Percentiles rank a stretch among this genome's conserved stretches.
Evolutionary conservation across 352 stramenopile species (phyloP).

Genomic region (Hyaloperonospora arabidopsidis): DNA sequence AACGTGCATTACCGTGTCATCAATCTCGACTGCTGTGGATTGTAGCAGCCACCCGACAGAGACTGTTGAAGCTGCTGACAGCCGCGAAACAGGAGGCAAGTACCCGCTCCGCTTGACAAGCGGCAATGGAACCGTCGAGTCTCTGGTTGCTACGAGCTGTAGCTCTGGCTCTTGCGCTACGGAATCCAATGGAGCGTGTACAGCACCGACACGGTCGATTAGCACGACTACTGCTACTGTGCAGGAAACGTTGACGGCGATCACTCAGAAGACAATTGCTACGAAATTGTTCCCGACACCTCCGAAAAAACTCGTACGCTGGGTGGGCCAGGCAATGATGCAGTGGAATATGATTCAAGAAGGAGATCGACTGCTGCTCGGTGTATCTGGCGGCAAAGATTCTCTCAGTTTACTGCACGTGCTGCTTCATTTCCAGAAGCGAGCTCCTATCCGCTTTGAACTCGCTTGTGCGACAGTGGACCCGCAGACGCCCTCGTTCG

Average conservation of each 20-base stretch:
- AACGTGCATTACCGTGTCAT: constrained; percentile 18
- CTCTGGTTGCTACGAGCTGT: constrained; percentile 7
- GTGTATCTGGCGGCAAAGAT: constrained; percentile 92
- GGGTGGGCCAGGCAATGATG: constrained; percentile 76
- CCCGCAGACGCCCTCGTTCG: constrained; percentile 94
- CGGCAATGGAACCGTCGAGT: constrained; percentile 10
- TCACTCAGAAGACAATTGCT: constrained; percentile 39
- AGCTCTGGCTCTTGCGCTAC: constrained; percentile 22
- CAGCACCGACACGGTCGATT: constrained; percentile 14
- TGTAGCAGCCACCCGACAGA: constrained; percentile 15
- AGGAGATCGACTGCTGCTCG: constrained; percentile 1
- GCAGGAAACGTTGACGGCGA: constrained; percentile 34
- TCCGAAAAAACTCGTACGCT: constrained; percentile 77
- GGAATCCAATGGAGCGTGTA: constrained; percentile 11
- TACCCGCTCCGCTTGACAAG: constrained; percentile 40
- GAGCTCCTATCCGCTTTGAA: constrained; percentile 91
- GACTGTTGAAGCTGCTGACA: constrained; percentile 16
- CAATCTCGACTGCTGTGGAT: constrained; percentile 12
- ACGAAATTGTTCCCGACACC: constrained; percentile 26
- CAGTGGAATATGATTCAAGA: constrained; percentile 87
- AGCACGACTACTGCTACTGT: constrained; percentile 19
- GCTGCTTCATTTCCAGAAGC: constrained; percentile 90
- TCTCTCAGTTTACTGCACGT: constrained; percentile 95
- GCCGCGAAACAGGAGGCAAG: constrained; percentile 37
- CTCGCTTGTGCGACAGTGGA: constrained; percentile 94